Evolutionary conservation across 805 yeast genomes (phyloP), one percentile per base, ranked within the genome.

Genomic region (Scheffersomyces coipomensis): DNA sequence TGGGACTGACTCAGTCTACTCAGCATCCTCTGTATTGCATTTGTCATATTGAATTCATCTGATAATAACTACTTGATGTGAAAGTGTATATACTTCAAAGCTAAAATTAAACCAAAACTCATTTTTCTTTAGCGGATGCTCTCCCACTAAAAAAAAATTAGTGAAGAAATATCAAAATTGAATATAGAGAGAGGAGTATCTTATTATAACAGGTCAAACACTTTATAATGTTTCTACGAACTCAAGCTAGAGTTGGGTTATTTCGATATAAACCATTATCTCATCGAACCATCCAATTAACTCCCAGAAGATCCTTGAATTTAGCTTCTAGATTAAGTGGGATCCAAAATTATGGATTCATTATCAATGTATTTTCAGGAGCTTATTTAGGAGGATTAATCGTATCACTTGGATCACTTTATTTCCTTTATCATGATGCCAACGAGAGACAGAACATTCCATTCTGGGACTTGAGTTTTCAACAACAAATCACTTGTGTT

Each of bases 361-460:
- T 60, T 4, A 39, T 66, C 29, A 67, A 68, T 44, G 56, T 68
- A 17, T 33, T 64, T n/a, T 66, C 71, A 12, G 74, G 73, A 9
- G 74, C 69, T 5, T 69, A 69, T 44, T 45, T 68, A 32, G 75
- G 74, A 4, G 71, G 71, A 4, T 51, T 68, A 19, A 30, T 68
- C 4, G 68, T 69, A 4, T 63, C 67, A 36, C 38, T 55, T 17
- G 73, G 71, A 7, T 64, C 66, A 54, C 54, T 69, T 15, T 67
- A 57, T 47, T 56, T 68, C 38, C 30, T 69, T 16, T 69, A 69
- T 45, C 48, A 47, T 17, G 75, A 69, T 48, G 75, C 74, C 21
- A 53, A 65, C 35, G 41, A 48, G 13, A 40, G 73, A 27, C 73
- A 69, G 43, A 55, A 55, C 33, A 69, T 69, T 19, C 75, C 75